phyloP scores from a whole-genome alignment of 2,329 filamentous ascomycete genomes.

The Fusarium albosuccineum region DNA sequence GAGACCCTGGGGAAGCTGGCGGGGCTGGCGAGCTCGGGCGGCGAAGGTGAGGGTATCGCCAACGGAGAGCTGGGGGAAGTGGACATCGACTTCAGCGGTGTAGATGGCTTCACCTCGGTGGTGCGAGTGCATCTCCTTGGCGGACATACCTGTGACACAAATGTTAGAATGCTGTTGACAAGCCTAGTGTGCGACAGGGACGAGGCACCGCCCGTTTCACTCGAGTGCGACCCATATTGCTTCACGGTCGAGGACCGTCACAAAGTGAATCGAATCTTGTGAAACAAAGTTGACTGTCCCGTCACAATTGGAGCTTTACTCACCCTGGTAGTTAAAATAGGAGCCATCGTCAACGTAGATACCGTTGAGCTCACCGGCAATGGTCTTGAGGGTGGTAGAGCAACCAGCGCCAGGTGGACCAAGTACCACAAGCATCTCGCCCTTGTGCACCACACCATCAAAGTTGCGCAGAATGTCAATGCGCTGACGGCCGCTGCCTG shows the following conservation, averaged over 20 bases:
- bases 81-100: slow-evolving; percentile 85
- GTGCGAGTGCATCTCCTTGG: slow-evolving; percentile 80
- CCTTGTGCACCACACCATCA: slow-evolving; percentile 76
- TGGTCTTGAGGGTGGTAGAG: slow-evolving; percentile 86
- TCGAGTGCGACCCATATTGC: slow-evolving; percentile 9
- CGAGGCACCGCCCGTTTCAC: slow-evolving; percentile 23
- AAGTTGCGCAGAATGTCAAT: slow-evolving; percentile 78
- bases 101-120: slow-evolving; percentile 91
- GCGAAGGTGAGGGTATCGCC: slow-evolving; percentile 85
- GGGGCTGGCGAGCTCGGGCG: slow-evolving; percentile 76
- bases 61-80: slow-evolving; percentile 82
- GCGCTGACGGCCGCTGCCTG: slow-evolving; percentile 64
- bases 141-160: slow-evolving; percentile 65
- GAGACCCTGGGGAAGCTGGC: slow-evolving; percentile 70
- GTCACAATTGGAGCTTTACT: slow-evolving; percentile 30
- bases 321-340: slow-evolving; percentile 86
- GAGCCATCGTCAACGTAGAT: slow-evolving; percentile 78
- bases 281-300: slow-evolving; percentile 9
- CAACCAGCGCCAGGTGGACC: slow-evolving; percentile 82
- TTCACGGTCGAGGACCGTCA: slow-evolving; percentile 1
- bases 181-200: slow-evolving; percentile 7
- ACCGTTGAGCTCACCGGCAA: slow-evolving; percentile 86
- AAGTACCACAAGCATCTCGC: slow-evolving; percentile 82
- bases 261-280: slow-evolving; percentile 10
- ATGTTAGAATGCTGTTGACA: slow-evolving; percentile 30